Evolutionary conservation across 108 stramenopile genomes (phyloP).

Genomic region (Pseudonitzschia multistriata): DNA sequence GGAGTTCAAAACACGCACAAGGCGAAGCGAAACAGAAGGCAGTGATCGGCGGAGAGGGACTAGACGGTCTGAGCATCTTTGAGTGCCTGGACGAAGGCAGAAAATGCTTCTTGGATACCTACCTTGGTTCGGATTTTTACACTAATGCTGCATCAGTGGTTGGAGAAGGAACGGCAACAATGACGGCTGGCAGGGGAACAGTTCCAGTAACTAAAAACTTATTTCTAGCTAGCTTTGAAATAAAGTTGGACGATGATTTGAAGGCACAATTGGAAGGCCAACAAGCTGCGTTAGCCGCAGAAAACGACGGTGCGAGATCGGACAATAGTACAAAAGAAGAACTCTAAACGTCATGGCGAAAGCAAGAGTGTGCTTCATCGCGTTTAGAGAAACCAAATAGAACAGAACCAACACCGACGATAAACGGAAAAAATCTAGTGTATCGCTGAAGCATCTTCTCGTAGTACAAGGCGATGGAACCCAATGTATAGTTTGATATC

Average conservation of each 20-base stretch:
- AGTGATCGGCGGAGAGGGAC: constrained; percentile 18
- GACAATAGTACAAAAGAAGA: no score
- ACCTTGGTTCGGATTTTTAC: constrained; percentile 16
- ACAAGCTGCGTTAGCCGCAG: no score
- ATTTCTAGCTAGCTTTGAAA: constrained; percentile 14
- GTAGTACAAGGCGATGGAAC: no score
- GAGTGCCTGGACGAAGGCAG: constrained; percentile 7
- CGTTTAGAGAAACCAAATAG: no score
- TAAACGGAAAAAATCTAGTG: no score
- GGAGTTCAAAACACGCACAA: not conserved
- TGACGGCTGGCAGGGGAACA: constrained; percentile 8
- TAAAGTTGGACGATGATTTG: constrained; percentile 13
- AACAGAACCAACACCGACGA: no score
- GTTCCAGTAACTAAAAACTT: constrained; percentile 10
- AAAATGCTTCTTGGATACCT: constrained; percentile 16
- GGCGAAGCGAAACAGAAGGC: constrained; percentile 7
- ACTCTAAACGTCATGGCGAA: no score
- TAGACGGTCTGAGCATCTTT: constrained; percentile 13
- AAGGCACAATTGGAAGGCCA: no score
- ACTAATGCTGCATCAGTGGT: constrained; percentile 14
- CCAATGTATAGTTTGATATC: no score
- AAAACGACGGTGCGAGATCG: no score
- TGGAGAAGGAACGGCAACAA: constrained; percentile 16
- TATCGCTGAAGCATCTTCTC: no score
- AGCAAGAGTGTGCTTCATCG: no score